Percentiles rank a stretch among this genome's conserved stretches.
These are phyloP conservation scores for Lipomyces anomalus DNA, from an alignment of 805 yeast genomes.

Conservation along the genomic window DNA sequence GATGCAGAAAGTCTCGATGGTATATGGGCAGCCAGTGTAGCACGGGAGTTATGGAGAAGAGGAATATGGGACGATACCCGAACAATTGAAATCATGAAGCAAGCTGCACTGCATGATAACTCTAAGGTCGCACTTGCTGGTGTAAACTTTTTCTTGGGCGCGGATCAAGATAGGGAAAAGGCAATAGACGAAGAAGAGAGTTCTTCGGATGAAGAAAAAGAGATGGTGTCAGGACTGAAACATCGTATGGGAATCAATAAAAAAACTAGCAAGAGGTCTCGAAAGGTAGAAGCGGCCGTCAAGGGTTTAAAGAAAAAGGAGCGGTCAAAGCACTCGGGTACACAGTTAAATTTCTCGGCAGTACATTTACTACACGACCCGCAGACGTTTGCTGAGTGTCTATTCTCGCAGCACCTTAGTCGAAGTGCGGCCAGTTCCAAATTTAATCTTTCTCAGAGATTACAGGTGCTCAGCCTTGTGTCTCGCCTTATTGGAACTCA, in stretches of 20 bases:
- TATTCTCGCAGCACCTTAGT: slow-evolving; percentile 66
- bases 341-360: slow-evolving; percentile 85
- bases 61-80: slow-evolving; percentile 98
- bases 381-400: slow-evolving; percentile 89
- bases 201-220: slow-evolving; percentile 11
- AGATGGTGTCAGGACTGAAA: slow-evolving; percentile 39
- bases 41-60: slow-evolving; percentile 94
- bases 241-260: slow-evolving; percentile 82
- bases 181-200: slow-evolving; percentile 49
- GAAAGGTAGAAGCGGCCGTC: slow-evolving; percentile 70
- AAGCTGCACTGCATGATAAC: slow-evolving; percentile 86
- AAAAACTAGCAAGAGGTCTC: slow-evolving; percentile 71
- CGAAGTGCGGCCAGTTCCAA: slow-evolving; percentile 57
- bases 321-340: slow-evolving; percentile 37
- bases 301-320: slow-evolving; percentile 52
- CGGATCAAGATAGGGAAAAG: slow-evolving; percentile 89
- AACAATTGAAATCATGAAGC: slow-evolving; percentile 96
- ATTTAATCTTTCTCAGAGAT: slow-evolving; percentile 81
- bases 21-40: slow-evolving; percentile 91
- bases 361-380: slow-evolving; percentile 93
- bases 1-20: slow-evolving; percentile 40
- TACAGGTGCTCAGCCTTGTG: slow-evolving; percentile 77
- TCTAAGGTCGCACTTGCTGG: slow-evolving; percentile 85
- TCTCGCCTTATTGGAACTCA: slow-evolving; percentile 92
- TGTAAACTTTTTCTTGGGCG: slow-evolving; percentile 85